A percentile compares a stretch with the other conserved stretches of the same genome.
These are phyloP conservation scores for Fraxinus sp. DNA, from an alignment of 305 asterid genomes.

Conservation along the genomic window DNA sequence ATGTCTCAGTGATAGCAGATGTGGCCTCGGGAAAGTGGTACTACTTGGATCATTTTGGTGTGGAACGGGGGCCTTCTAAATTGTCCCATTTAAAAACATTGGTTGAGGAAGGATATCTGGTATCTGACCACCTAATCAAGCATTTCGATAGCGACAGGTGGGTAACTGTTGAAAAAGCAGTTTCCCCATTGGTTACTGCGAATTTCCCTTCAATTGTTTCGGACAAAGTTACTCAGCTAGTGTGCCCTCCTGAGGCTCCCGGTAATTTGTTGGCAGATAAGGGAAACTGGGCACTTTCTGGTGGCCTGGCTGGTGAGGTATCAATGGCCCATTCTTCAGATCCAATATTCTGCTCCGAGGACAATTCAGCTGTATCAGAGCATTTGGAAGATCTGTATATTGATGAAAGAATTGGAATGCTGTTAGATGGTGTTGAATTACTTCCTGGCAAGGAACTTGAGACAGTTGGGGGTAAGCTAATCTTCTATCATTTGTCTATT, in stretches of 20 bases:
- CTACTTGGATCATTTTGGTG: constrained; percentile 77
- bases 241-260: constrained; percentile 97
- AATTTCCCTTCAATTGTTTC: constrained; percentile 72
- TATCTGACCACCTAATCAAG: constrained; percentile 88
- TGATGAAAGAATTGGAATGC: constrained; percentile 75
- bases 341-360: constrained; percentile 32
- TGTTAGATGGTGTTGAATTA: constrained; percentile 60
- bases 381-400: constrained; percentile 52
- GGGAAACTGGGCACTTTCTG: constrained; percentile 40
- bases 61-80: constrained; percentile 82
- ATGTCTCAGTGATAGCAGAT: constrained; percentile 55
- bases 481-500: constrained; percentile 10
- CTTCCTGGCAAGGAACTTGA: constrained; percentile 83
- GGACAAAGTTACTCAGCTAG: constrained; percentile 80
- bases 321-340: constrained; percentile 31
- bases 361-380: constrained; percentile 31
- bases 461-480: constrained; percentile 66
- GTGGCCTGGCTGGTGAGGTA: constrained; percentile 32
- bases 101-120: constrained; percentile 76
- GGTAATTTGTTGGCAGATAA: constrained; percentile 81
- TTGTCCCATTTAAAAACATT: constrained; percentile 77
- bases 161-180: constrained; percentile 97
- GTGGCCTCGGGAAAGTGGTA: constrained; percentile 79
- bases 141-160: constrained; percentile 89
- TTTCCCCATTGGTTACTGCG: constrained; percentile 70